Base-by-base conservation (phyloP, 345 rosid genomes). In the Eucalyptus sp. region DNA sequence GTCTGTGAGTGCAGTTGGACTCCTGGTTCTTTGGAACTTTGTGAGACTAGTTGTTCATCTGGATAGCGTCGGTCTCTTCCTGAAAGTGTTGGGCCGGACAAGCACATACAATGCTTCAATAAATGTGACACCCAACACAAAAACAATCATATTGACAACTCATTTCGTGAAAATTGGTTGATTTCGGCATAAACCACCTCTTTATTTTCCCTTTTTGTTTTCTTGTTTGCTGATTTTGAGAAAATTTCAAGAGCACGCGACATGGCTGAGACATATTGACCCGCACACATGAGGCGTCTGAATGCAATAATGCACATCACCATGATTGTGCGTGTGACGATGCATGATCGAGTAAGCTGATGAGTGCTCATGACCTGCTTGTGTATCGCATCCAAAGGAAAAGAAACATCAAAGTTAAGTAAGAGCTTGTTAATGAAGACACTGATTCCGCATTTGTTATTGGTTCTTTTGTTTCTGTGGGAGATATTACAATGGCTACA, bases 241-340 rank as follows among this genome's bases (percentile, higher is more conserved):
- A 60, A 60, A 60, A 60, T 60, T 10, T 25, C 66, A 25, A 60
- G 3, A 60, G 66, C 66, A 60, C n/a, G 66, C 3, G 2, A 25
- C 6, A 25, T 54, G 25, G 60, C 25, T 3, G 64, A 58, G 66
- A 60, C 31, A 60, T 58, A 24, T 58, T 2, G 3, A 58, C 6
- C 60, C 2, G 60, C 27, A 54, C 0, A 3, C 27, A 54, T 0
- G 60, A 54, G 60, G 27, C 60, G 0, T 20, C 27, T 54, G 27
- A 20, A 54, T 0, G 60, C 0, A 54, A 54, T 24, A 56, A 54
- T 54, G 25, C 60, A 54, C 60, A 54, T n/a, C 13, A 24, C 8
- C 31, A 60, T 27, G 0, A 60, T 60, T 60, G 16, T 12, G 15
- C 31, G 64, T 58, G 13, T 27, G 31, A 60, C 31, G 12, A 29